Percentiles rank a stretch among this genome's conserved stretches.
Evolutionary conservation across 1,284 basidiomycete species (phyloP).

Genomic region (Malassezia equina): DNA sequence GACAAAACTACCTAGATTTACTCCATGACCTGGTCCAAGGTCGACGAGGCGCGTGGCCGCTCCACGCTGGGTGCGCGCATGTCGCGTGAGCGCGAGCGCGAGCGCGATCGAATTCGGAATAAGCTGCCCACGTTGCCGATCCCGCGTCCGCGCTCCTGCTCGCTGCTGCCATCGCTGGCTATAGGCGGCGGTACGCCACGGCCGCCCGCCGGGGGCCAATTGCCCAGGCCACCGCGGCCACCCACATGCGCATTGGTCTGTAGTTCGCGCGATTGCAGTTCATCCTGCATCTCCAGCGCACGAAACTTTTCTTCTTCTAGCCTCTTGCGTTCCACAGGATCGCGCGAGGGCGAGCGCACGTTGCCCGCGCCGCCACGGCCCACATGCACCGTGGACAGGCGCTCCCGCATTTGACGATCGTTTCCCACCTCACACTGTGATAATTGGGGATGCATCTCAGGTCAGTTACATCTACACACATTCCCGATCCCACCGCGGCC

Average conservation of each 20-base stretch:
- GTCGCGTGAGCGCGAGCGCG: constrained; percentile 40
- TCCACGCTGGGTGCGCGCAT: constrained; percentile 12
- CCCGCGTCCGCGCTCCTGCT: background rate
- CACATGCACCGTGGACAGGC: constrained; percentile 51
- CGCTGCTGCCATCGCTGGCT: constrained; percentile 4
- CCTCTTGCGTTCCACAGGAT: constrained; percentile 49
- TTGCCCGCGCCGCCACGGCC: constrained; percentile 70
- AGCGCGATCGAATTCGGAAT: constrained; percentile 39
- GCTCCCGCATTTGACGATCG: constrained; percentile 1
- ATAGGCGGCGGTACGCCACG: constrained; percentile 11
- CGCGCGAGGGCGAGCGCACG: constrained; percentile 62
- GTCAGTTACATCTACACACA: constrained; percentile 21
- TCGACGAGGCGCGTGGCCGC: background rate
- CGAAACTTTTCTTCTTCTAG: constrained; percentile 23
- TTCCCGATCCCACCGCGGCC: constrained; percentile 41
- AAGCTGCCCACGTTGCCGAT: constrained; percentile 17
- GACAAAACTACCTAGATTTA: background rate
- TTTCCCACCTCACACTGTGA: background rate
- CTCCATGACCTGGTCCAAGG: constrained; percentile 3
- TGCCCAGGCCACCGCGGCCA: constrained; percentile 62
- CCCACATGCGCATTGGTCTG: constrained; percentile 54
- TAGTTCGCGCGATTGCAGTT: constrained; percentile 50
- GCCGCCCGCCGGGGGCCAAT: constrained; percentile 49
- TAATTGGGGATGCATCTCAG: constrained; percentile 1
- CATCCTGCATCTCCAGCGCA: constrained; percentile 22